Evolutionary conservation across 306 rosid genomes (phyloP).

Genomic region (Quercus engelmannii): DNA sequence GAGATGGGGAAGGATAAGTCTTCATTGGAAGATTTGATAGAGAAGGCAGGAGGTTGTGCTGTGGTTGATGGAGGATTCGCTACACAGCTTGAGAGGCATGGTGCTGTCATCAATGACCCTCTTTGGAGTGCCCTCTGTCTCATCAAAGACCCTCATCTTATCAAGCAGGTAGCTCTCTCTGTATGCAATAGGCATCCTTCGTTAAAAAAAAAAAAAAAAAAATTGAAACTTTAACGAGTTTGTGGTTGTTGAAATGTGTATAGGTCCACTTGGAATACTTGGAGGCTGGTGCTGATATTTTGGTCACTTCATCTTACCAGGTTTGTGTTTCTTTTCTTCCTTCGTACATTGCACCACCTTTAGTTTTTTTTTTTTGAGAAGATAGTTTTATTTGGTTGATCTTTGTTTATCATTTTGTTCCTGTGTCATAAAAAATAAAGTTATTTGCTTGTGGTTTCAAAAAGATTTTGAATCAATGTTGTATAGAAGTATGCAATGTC

Average conservation of each 20-base stretch:
- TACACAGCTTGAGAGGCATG: constrained; percentile 79
- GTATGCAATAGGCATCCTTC: not conserved
- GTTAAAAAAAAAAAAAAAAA: not conserved
- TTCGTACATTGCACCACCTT: not conserved
- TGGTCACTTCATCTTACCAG: constrained; percentile 92
- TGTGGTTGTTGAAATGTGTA: not conserved
- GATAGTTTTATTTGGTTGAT: not conserved
- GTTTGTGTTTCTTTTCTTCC: constrained; percentile 24
- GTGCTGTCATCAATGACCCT: constrained; percentile 68
- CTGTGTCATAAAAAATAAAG: not conserved
- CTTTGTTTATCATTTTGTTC: not conserved
- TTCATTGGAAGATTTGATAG: constrained; percentile 58
- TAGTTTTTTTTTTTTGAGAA: not conserved
- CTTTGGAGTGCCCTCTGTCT: constrained; percentile 89
- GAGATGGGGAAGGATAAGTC: constrained; percentile 34
- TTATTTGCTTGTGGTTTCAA: not conserved
- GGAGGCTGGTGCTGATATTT: constrained; percentile 80
- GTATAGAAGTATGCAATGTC: not conserved
- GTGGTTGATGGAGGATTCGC: constrained; percentile 83
- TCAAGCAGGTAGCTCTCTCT: constrained; percentile 39
- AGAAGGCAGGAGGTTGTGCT: constrained; percentile 67
- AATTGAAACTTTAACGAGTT: not conserved
- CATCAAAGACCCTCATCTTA: constrained; percentile 60
- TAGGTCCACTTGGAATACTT: constrained; percentile 83
- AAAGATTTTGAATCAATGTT: not conserved